Evolutionary conservation across 2,329 filamentous ascomycete species (phyloP).

Genomic region (Penicillium fuscoglaucum): DNA sequence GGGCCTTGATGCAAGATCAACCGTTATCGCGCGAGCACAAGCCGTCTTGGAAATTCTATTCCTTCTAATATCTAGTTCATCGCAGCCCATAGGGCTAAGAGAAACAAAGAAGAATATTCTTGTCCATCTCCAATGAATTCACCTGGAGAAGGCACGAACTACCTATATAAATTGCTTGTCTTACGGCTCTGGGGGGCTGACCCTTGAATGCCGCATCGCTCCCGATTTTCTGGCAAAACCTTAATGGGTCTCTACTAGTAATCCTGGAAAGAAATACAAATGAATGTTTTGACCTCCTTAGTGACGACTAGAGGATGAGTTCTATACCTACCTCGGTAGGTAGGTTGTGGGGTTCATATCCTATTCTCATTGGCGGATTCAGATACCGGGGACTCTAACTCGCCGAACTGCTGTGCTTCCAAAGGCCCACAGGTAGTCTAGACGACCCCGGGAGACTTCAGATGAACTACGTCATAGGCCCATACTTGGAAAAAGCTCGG

Average conservation of each 20-base stretch:
- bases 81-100: too few species aligned
- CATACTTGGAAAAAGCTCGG: background rate
- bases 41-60: conserved; percentile 54
- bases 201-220: background rate
- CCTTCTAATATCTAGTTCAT: background rate
- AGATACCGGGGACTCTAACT: background rate
- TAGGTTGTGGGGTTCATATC: background rate
- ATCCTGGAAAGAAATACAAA: background rate
- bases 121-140: background rate
- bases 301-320: background rate
- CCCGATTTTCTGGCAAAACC: too few species aligned
- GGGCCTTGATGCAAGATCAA: conserved; percentile 50
- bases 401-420: background rate
- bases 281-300: too few species aligned
- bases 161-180: background rate
- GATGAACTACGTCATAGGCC: background rate
- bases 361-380: background rate
- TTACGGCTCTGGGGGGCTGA: background rate
- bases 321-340: background rate
- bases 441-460: background rate
- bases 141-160: background rate
- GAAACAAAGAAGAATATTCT: background rate
- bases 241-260: background rate
- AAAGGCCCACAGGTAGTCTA: background rate
- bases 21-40: conserved; percentile 48